phyloP scores from a whole-genome alignment of 2,329 filamentous ascomycete genomes.

The Leptographium radiaticola region DNA sequence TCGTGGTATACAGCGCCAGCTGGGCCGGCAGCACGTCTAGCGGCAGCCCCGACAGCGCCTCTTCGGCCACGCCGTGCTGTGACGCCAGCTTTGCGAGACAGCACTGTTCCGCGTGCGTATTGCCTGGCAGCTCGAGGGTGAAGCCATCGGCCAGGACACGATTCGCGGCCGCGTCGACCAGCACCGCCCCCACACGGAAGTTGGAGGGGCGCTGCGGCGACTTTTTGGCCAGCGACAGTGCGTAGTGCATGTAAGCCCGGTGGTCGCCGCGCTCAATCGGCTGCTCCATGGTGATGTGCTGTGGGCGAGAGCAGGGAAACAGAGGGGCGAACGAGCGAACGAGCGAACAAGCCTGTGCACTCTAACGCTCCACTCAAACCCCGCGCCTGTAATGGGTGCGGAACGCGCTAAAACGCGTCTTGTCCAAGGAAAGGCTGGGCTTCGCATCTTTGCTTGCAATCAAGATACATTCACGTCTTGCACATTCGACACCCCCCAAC shows the following conservation, averaged over 20 bases:
- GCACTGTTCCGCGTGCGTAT: conserved; percentile 94
- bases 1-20: conserved; percentile 72
- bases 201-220: conserved; percentile 84
- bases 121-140: conserved; percentile 79
- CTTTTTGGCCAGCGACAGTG: conserved; percentile 60
- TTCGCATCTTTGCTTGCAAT: background rate
- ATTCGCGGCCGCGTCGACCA: conserved; percentile 44
- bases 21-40: conserved; percentile 21
- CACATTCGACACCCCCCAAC: background rate
- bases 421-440: background rate
- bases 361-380: background rate
- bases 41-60: conserved; percentile 36
- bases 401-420: background rate
- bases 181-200: conserved; percentile 87
- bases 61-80: conserved; percentile 35
- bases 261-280: conserved; percentile 22
- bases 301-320: background rate
- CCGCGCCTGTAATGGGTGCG: background rate
- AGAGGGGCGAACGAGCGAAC: background rate
- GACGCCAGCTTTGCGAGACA: conserved; percentile 63
- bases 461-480: conserved; percentile 1
- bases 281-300: background rate
- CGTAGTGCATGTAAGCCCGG: conserved; percentile 47
- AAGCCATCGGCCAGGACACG: conserved; percentile 65
- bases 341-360: background rate